Evolutionary conservation across 202 grass and related monocot species (phyloP).

Genomic region (Carex arenaria): DNA sequence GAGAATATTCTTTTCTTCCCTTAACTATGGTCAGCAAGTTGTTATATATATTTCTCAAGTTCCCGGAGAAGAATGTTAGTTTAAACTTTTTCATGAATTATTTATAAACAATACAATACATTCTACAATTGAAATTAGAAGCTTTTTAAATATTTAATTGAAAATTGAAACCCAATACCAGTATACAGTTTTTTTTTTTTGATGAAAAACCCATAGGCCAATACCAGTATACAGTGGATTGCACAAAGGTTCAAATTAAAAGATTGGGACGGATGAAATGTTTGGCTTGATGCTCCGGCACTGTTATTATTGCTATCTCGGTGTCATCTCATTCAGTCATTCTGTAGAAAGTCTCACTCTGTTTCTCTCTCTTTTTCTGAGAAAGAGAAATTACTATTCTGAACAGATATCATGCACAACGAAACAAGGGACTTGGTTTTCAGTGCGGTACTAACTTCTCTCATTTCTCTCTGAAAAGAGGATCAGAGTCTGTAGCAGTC

Average conservation of each 20-base stretch:
- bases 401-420: slow-evolving; percentile 17
- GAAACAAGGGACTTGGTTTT: slow-evolving; percentile 8
- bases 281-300: not conserved
- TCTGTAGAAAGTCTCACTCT: not conserved
- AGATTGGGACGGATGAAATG: not conserved
- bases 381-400: slow-evolving; percentile 7
- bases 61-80: not conserved
- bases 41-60: not conserved
- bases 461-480: not conserved
- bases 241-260: not conserved
- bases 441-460: not conserved
- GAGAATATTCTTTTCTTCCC: not conserved
- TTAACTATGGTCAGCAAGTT: not conserved
- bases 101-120: not conserved
- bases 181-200: too few species aligned
- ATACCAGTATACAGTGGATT: not conserved
- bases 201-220: too few species aligned
- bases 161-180: not conserved
- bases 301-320: not conserved
- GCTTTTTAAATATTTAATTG: not conserved
- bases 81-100: not conserved
- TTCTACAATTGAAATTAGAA: not conserved
- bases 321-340: slow-evolving; percentile 3
- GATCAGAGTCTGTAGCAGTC: not conserved
- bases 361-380: not conserved